Evolutionary conservation across 768 basidiomycete species (phyloP).

Genomic region (Leccinum subtestaceum): DNA sequence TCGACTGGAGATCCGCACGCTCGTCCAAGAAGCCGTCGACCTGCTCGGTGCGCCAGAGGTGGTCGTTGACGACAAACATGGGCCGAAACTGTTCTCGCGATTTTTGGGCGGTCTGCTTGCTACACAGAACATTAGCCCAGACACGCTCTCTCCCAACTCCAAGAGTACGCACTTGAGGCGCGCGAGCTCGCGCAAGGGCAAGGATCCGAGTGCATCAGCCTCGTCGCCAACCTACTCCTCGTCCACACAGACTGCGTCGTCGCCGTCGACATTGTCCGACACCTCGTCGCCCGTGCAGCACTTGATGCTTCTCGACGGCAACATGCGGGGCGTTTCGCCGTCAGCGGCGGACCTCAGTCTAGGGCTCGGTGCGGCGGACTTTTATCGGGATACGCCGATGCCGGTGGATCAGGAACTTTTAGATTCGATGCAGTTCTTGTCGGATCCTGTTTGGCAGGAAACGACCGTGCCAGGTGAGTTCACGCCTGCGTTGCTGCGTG

Average conservation of each 20-base stretch:
- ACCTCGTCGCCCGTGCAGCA: slow-evolving; percentile 38
- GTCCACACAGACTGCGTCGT: slow-evolving; percentile 11
- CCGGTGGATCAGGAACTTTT: slow-evolving; percentile 59
- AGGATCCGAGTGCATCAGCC: slow-evolving; percentile 3
- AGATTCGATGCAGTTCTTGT: slow-evolving; percentile 58
- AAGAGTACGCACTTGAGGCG: slow-evolving; percentile 23
- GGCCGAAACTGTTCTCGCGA: slow-evolving; percentile 74
- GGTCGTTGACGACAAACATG: slow-evolving; percentile 77
- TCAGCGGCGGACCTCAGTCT: slow-evolving; percentile 2
- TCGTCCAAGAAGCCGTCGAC: slow-evolving; percentile 65
- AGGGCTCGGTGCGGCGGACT: slow-evolving; percentile 31
- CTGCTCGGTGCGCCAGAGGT: slow-evolving; percentile 68
- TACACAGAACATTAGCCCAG: slow-evolving; percentile 43
- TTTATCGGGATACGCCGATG: slow-evolving; percentile 47
- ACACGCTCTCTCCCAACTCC: slow-evolving; percentile 14
- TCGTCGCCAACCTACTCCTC: slow-evolving; percentile 1
- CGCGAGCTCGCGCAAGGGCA: slow-evolving; percentile 13
- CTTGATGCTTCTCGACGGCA: slow-evolving; percentile 39
- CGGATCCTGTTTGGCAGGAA: slow-evolving; percentile 57
- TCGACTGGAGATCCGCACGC: slow-evolving; percentile 56
- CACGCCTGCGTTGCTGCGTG: background rate
- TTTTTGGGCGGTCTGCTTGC: slow-evolving; percentile 73
- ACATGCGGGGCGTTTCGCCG: slow-evolving; percentile 17
- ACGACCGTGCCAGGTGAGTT: slow-evolving; percentile 52
- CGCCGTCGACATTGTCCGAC: slow-evolving; percentile 33